A percentile compares a stretch with the other conserved stretches of the same genome.
Conservation (phyloP, 164 flowering plant species). For the Vitis cinerea region DNA sequence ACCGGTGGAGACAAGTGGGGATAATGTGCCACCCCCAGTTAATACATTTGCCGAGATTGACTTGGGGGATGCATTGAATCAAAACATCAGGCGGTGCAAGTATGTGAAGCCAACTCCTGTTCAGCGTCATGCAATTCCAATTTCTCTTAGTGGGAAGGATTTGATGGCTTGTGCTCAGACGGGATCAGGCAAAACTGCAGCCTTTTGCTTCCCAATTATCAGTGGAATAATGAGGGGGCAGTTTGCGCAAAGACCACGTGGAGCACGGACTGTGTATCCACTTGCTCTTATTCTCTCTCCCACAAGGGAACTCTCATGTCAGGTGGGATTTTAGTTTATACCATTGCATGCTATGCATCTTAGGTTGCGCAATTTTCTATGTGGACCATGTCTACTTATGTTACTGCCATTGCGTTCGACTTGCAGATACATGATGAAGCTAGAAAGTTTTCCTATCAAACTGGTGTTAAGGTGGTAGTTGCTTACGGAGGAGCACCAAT, state of each 20-base stretch:
- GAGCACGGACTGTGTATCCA: slow-evolving; percentile 58
- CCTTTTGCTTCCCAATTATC: slow-evolving; percentile 79
- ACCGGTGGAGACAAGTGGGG: slow-evolving; percentile 81
- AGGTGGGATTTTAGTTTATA: slow-evolving; percentile 32
- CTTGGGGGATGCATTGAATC: slow-evolving; percentile 61
- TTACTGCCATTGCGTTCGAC: slow-evolving; percentile 1
- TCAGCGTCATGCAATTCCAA: slow-evolving; percentile 78
- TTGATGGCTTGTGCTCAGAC: slow-evolving; percentile 90
- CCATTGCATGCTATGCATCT: not conserved
- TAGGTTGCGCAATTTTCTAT: not conserved
- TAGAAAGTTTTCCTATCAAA: slow-evolving; percentile 59
- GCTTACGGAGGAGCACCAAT: slow-evolving; percentile 77
- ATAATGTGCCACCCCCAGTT: slow-evolving; percentile 68
- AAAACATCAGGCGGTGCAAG: slow-evolving; percentile 66
- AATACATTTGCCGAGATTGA: slow-evolving; percentile 78
- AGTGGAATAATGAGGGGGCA: slow-evolving; percentile 70
- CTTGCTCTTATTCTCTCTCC: slow-evolving; percentile 81
- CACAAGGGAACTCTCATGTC: slow-evolving; percentile 75
- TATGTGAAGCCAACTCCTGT: slow-evolving; percentile 84
- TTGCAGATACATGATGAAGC: slow-evolving; percentile 64
- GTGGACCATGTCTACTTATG: not conserved
- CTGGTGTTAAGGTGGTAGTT: slow-evolving; percentile 63
- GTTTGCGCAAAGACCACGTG: slow-evolving; percentile 49
- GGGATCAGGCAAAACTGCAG: slow-evolving; percentile 89
- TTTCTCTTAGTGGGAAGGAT: slow-evolving; percentile 63